Base-by-base conservation (phyloP, 2,329 filamentous ascomycete species). In the Cryphonectria naterciae region DNA sequence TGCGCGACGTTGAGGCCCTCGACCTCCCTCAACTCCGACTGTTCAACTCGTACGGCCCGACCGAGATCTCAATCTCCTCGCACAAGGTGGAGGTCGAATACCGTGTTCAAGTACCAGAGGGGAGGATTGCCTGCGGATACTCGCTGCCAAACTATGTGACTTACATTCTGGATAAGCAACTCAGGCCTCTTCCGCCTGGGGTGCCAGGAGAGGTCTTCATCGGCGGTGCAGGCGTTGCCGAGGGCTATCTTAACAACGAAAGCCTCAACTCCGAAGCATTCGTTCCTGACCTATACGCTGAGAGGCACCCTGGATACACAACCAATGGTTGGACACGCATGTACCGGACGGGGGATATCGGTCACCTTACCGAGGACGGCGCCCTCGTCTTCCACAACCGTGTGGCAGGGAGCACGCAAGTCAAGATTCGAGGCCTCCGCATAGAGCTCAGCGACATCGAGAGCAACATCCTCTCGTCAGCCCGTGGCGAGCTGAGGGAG, bases 301-400 rank as follows among this genome's bases (percentile, higher is more conserved):
- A 49, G 8, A n/a, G 46, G 46, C 46, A 49, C 7, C 46, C 22
- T n/a, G 46, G 19, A n/a, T 49, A 49, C 22, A 22, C 46, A n/a
- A 10, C 7, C 13, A 28, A 32, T 4, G 67, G 60, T 2, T 77
- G 75, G 76, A 76, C 70, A 0, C 74, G 52, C 2, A 77, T 83
- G 66, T 82, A 84, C 72, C 79, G 77, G 28, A 84, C 83, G 0
- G 83, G 83, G 1, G 83, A 85, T 70, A 74, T 71, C 28, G 83
- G 80, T 1, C 75, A 77, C 3, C 74, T 83, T 0, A 49, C 46
- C 46, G 32, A 69, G 0, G 78, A 83, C 39, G 83, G 83, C 1
- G 71, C 75, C 0, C 74, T 85, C 0, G 67, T 78, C 0, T 75
- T 81, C 41, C 68, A 79, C 7, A 82, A 82, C 0, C 81, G 84